Evolutionary conservation across 163 green algal species (phyloP).

Genomic region (Coccomyxa subellipsoidea): DNA sequence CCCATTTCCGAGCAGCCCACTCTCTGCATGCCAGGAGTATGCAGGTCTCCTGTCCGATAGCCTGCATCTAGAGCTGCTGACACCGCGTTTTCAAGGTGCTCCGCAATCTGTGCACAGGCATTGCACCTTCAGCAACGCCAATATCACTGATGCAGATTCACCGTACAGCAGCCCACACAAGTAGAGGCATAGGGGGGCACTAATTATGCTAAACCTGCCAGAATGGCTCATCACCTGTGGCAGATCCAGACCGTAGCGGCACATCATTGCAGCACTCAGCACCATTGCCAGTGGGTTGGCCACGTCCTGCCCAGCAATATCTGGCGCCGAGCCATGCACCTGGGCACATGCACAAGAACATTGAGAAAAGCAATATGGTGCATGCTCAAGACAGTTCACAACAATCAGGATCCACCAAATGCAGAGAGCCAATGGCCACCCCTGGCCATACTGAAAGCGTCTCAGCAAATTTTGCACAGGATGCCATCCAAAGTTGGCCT

Average conservation of each 20-base stretch:
- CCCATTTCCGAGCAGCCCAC: constrained; percentile 70
- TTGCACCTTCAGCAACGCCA: not conserved
- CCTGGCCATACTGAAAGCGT: too few relatives aligned
- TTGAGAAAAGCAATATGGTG: too few relatives aligned
- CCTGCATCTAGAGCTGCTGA: constrained; percentile 80
- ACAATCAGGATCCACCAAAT: not conserved
- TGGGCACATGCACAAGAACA: constrained; percentile 15
- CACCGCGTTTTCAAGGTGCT: constrained; percentile 82
- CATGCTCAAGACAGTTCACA: not conserved
- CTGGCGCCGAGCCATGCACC: constrained; percentile 90
- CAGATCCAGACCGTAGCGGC: constrained; percentile 90
- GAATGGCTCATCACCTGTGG: constrained; percentile 49
- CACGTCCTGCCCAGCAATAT: constrained; percentile 95
- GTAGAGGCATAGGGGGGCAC: not conserved
- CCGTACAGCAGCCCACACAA: not conserved
- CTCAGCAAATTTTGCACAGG: too few relatives aligned
- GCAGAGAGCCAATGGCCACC: too few relatives aligned
- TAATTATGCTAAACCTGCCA: not conserved
- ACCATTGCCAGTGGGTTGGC: constrained; percentile 93
- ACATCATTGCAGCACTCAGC: constrained; percentile 98
- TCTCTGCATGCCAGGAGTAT: constrained; percentile 62
- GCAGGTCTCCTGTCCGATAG: constrained; percentile 91
- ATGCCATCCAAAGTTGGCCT: too few relatives aligned
- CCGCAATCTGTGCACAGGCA: constrained; percentile 55
- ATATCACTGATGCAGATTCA: too few relatives aligned